These are phyloP conservation scores for Raddia distichophylla DNA, from an alignment of 176 grass and related monocot species.

Conservation along the genomic window DNA sequence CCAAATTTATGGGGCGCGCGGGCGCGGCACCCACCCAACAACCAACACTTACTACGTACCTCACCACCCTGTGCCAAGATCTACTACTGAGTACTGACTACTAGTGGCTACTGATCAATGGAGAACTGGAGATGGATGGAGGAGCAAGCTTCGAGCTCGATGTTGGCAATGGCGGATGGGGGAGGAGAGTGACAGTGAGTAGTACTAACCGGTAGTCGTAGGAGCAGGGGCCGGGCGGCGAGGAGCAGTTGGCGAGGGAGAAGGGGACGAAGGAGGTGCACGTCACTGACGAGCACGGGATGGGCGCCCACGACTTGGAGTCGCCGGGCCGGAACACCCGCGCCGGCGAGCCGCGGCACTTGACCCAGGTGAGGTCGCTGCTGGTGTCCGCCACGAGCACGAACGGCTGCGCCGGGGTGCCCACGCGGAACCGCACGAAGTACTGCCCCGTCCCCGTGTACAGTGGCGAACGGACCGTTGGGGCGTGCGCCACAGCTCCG, in stretches of 20 bases:
- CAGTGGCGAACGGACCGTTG: too few species aligned
- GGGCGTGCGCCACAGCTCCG: too few species aligned
- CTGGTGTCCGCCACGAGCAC: slow-evolving; percentile 84
- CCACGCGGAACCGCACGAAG: slow-evolving; percentile 83
- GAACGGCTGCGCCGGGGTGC: slow-evolving; percentile 84
- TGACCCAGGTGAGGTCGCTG: slow-evolving; percentile 99
- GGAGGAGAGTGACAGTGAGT: too few species aligned
- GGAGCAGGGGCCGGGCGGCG: slow-evolving; percentile 51
- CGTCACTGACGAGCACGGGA: slow-evolving; percentile 60
- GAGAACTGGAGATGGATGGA: neutral
- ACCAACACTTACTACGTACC: slow-evolving; percentile 28
- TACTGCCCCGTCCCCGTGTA: slow-evolving; percentile 80
- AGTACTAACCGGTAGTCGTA: slow-evolving; percentile 69
- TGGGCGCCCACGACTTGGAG: slow-evolving; percentile 55
- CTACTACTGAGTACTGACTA: neutral
- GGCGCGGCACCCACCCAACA: slow-evolving; percentile 31
- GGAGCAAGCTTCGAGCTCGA: neutral
- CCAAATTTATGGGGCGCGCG: slow-evolving; percentile 37
- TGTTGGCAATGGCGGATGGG: neutral
- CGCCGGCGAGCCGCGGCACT: slow-evolving; percentile 46
- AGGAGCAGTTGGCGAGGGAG: slow-evolving; percentile 69
- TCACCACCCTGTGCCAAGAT: slow-evolving; percentile 16
- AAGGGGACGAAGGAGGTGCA: slow-evolving; percentile 64
- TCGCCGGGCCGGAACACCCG: slow-evolving; percentile 42
- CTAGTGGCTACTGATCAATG: neutral